Percentiles rank a stretch among this genome's conserved stretches.
These are phyloP conservation scores for Thalassiosira profunda DNA, from an alignment of 108 stramenopile genomes.

Conservation along the genomic window DNA sequence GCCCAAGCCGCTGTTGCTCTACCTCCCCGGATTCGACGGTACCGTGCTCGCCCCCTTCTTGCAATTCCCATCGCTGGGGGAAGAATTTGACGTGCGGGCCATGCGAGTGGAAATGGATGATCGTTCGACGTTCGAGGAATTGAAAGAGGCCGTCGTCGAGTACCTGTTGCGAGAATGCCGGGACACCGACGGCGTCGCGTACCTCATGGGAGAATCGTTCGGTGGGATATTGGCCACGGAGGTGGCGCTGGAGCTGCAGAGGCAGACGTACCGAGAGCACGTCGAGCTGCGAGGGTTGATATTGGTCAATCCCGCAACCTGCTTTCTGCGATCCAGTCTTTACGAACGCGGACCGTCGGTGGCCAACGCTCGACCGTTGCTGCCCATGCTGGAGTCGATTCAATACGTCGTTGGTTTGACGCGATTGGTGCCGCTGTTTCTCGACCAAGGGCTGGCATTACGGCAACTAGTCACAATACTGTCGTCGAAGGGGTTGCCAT, in stretches of 20 bases:
- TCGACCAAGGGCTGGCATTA: constrained; percentile 67
- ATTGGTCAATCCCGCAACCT: constrained; percentile 89
- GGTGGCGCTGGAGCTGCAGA: constrained; percentile 53
- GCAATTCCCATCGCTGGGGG: constrained; percentile 80
- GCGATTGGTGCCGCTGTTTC: constrained; percentile 74
- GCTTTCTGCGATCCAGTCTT: constrained; percentile 74
- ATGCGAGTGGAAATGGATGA: constrained; percentile 71
- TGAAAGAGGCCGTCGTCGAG: constrained; percentile 57
- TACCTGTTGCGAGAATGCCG: constrained; percentile 42
- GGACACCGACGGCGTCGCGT: constrained; percentile 39
- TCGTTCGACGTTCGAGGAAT: constrained; percentile 81
- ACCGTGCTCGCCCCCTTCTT: constrained; percentile 81
- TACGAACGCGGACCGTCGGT: constrained; percentile 71
- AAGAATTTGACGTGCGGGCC: constrained; percentile 83
- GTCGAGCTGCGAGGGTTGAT: constrained; percentile 63
- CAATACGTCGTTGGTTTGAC: constrained; percentile 63
- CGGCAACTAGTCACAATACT: constrained; percentile 75
- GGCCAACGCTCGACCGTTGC: constrained; percentile 40
- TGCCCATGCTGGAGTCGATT: constrained; percentile 21
- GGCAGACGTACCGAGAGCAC: constrained; percentile 4
- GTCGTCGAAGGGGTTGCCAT: constrained; percentile 71
- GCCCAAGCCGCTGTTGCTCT: constrained; percentile 77
- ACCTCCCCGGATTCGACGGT: constrained; percentile 92
- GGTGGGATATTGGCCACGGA: constrained; percentile 85
- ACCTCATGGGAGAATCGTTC: constrained; percentile 90